Conservation (phyloP, 441 rosid genomes). For the Omphalea diandra region DNA sequence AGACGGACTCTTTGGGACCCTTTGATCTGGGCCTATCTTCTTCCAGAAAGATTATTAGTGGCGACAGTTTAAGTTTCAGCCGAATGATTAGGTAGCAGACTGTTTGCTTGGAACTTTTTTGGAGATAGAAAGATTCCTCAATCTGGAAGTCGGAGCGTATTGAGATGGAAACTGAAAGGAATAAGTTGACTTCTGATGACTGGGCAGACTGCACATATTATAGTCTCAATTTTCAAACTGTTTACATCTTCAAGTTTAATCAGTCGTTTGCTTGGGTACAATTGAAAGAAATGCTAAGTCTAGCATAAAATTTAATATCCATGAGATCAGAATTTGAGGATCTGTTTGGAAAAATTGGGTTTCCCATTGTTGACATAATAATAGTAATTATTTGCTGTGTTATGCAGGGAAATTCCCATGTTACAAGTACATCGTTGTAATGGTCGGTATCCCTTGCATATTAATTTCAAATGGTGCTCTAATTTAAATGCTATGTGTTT, state of each 20-base stretch:
- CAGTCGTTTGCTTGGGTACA: too few relatives aligned
- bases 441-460: neutral
- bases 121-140: neutral
- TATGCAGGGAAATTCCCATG: neutral
- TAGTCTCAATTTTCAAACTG: neutral
- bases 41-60: conserved; percentile 43
- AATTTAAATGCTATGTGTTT: too few relatives aligned
- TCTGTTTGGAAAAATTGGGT: neutral
- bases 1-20: conserved; percentile 83
- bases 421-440: neutral
- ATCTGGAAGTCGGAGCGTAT: conserved; percentile 11
- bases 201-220: neutral
- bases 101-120: neutral
- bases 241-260: neutral
- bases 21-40: conserved; percentile 81
- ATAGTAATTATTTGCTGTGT: neutral
- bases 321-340: neutral
- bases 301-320: neutral
- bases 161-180: neutral
- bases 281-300: neutral
- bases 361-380: neutral
- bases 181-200: neutral
- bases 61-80: conserved; percentile 43
- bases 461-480: too few relatives aligned
- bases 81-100: conserved; percentile 30